Evolutionary conservation across 176 grass and related monocot species (phyloP).

Genomic region (Oryza longistaminata): DNA sequence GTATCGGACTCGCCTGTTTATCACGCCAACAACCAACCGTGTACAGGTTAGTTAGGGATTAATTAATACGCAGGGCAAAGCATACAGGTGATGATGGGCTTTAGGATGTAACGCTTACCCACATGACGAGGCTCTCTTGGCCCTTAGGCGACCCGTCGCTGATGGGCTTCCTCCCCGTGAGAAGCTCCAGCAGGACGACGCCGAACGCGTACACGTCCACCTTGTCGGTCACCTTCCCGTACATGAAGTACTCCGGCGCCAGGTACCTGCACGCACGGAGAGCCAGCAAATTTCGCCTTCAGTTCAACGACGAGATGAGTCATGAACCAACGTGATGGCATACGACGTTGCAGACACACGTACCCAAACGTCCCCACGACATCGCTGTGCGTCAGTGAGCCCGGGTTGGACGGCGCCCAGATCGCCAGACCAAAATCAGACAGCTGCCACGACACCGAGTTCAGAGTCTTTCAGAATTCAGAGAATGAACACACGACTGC

Average conservation of each 20-base stretch:
- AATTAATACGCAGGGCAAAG: no score
- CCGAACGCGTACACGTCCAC: conserved; percentile 98
- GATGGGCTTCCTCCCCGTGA: conserved; percentile 86
- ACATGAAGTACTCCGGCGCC: conserved; percentile 99
- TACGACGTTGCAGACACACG: not conserved
- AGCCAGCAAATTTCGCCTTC: not conserved
- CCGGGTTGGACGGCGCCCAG: conserved; percentile 66
- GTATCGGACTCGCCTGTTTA: conserved; percentile 65
- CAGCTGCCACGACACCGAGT: conserved; percentile 48
- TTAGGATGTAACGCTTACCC: conserved; percentile 51
- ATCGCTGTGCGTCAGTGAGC: conserved; percentile 59
- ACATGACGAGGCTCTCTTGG: conserved; percentile 84
- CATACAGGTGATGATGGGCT: no score
- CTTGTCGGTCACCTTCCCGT: conserved; percentile 90
- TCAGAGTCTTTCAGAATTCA: not conserved
- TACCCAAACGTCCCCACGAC: conserved; percentile 97
- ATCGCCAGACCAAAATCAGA: conserved; percentile 95
- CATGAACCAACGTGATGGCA: not conserved
- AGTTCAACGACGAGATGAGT: not conserved
- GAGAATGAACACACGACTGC: not conserved
- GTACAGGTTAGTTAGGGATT: no score
- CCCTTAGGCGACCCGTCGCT: conserved; percentile 67
- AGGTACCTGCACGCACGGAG: conserved; percentile 54
- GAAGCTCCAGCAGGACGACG: conserved; percentile 91
- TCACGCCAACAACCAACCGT: not conserved